Evolutionary conservation across 208 protist genomes (phyloP), one percentile per base, ranked within the genome.

Genomic region (Leishmania turanica): DNA sequence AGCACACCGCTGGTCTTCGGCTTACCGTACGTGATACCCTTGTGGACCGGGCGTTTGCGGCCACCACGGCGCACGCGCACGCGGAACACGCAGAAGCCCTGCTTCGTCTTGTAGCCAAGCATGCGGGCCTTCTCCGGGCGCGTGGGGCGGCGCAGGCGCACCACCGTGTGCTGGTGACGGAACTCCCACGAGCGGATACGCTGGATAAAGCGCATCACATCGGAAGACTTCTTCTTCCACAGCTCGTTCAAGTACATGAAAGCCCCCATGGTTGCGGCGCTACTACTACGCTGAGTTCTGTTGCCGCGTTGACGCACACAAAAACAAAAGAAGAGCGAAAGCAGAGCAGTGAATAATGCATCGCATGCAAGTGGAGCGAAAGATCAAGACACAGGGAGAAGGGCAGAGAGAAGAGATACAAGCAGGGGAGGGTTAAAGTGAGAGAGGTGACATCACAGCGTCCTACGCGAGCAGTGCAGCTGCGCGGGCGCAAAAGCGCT

Each of bases 171-270:
- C 89, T 97, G 92, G 89, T 99, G 98, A 84, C 99, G 97, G 96
- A 98, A 99, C 95, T 99, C 99, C 99, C 99, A 99, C 86, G 92
- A 93, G 83, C 99, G 97, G 65, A 99, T 91, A 84, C 99, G 98
- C 81, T 98, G 92, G 65, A 99, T 95, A 97, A 99, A 99, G 89
- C 99, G 97, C 88, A 99, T 96, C 86, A 99, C 99, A 97, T 99
- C 99, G 91, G 96, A 99, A 96, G 99, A 99, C 95, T 99, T 99
- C 93, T 99, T 99, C 91, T 98, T 99, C 98, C 98, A 99, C 53
- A 99, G 90, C 93, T 99, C 99, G 77, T 99, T 96, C 87, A 99
- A 80, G 92, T 99, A 99, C 94, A 99, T 99, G 97, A 99, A 99
- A 73, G 99, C 99, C 72, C 99, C 99, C 99, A 99, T 99, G 68